A percentile compares a stretch with the other conserved stretches of the same genome.
Evolutionary conservation across 306 rosid genomes (phyloP).

Genomic region (Hippophae gyantsensis): DNA sequence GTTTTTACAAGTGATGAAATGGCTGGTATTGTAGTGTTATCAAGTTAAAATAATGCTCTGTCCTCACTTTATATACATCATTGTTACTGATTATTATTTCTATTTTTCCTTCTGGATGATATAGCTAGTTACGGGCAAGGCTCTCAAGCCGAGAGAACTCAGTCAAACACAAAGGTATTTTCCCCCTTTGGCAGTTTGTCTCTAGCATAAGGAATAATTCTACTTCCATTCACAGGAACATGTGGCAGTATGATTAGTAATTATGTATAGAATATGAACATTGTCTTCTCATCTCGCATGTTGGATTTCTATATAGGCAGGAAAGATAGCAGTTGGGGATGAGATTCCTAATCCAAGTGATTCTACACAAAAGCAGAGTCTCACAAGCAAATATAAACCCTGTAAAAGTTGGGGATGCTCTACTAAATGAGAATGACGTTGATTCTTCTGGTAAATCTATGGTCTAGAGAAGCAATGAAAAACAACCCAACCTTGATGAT

Average conservation of each 20-base stretch:
- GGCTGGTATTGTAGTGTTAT: not conserved
- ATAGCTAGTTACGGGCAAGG: constrained; percentile 74
- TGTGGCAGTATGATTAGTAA: not conserved
- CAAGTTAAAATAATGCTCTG: constrained; percentile 4
- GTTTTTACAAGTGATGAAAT: not conserved
- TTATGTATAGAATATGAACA: not conserved
- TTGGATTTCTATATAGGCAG: constrained; percentile 37
- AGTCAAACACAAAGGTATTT: constrained; percentile 62
- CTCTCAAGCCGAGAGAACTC: constrained; percentile 59
- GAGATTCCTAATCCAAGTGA: constrained; percentile 26
- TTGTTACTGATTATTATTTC: constrained; percentile 25
- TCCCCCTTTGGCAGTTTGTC: not conserved
- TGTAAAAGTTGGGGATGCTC: constrained; percentile 32
- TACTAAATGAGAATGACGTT: constrained; percentile 34
- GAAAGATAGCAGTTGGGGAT: constrained; percentile 26
- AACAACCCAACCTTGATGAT: constrained; percentile 25
- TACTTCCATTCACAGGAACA: not conserved
- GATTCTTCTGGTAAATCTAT: constrained; percentile 23
- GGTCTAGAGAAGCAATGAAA: constrained; percentile 29
- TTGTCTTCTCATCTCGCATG: constrained; percentile 7
- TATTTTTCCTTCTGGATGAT: constrained; percentile 21
- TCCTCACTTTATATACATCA: not conserved
- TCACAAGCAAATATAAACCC: constrained; percentile 28
- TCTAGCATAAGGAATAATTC: not conserved
- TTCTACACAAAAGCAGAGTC: constrained; percentile 29